These are phyloP conservation scores for Jackrogersella multiformis DNA, from an alignment of 495 filamentous ascomycete species.

Conservation along the genomic window DNA sequence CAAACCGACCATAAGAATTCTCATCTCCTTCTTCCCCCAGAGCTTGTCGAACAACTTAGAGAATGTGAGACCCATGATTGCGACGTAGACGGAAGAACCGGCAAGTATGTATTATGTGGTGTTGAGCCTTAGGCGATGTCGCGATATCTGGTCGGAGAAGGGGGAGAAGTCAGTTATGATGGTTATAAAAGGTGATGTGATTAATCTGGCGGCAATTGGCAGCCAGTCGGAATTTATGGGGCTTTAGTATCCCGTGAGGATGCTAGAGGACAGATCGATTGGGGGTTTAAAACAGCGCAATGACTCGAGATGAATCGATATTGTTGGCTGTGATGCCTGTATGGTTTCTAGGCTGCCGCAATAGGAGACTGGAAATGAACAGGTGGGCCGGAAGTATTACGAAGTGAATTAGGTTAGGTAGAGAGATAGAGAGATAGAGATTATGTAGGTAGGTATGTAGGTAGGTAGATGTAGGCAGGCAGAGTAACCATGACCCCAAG, in stretches of 20 bases:
- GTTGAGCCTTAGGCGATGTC: constrained; percentile 27
- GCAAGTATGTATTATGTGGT: constrained; percentile 42
- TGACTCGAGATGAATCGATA: constrained; percentile 21
- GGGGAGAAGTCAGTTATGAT: constrained; percentile 31
- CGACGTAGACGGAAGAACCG: constrained; percentile 47
- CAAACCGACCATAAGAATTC: constrained; percentile 99
- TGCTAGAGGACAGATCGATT: constrained; percentile 49
- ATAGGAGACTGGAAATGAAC: constrained; percentile 43
- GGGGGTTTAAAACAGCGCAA: constrained; percentile 35
- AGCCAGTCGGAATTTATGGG: constrained; percentile 42
- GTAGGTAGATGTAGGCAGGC: constrained; percentile 5
- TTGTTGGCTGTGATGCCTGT: constrained; percentile 19
- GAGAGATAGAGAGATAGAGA: not conserved
- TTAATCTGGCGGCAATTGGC: constrained; percentile 33
- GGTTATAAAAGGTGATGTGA: constrained; percentile 32
- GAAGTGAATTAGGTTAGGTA: constrained; percentile 15
- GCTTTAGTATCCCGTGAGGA: constrained; percentile 24
- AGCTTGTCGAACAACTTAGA: constrained; percentile 94
- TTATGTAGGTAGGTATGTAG: constrained; percentile 8
- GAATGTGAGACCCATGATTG: constrained; percentile 92
- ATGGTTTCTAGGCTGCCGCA: constrained; percentile 43
- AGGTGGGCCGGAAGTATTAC: constrained; percentile 28
- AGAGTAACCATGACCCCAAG: constrained; percentile 5
- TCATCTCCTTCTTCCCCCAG: constrained; percentile 99
- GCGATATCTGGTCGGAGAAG: constrained; percentile 30